A percentile compares a stretch with the other conserved stretches of the same genome.
Conservation (phyloP, 2,329 filamentous ascomycete species). For the Sphaerostilbella broomeana region DNA sequence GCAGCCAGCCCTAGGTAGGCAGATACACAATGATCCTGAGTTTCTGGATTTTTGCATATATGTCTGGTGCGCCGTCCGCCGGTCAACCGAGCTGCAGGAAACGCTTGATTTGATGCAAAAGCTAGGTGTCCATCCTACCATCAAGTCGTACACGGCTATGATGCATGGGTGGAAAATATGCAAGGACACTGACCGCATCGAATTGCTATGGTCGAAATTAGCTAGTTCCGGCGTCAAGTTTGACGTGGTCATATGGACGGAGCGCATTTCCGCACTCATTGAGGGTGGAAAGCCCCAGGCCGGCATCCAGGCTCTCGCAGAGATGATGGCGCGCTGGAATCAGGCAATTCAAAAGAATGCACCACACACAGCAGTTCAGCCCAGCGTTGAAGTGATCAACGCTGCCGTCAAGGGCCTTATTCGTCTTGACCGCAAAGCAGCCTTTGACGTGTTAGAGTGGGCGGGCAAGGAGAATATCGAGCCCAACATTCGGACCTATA, state of each 20-base stretch:
- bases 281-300: constrained; percentile 43
- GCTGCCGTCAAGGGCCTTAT: constrained; percentile 60
- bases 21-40: constrained; percentile 28
- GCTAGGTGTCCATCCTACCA: constrained; percentile 49
- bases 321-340: constrained; percentile 59
- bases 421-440: constrained; percentile 40
- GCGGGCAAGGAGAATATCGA: constrained; percentile 48
- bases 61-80: constrained; percentile 32
- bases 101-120: constrained; percentile 37
- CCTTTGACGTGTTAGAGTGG: constrained; percentile 52
- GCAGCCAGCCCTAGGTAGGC: constrained; percentile 19
- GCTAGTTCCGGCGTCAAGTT: constrained; percentile 49
- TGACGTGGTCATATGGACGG: constrained; percentile 63
- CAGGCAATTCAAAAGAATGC: constrained; percentile 25
- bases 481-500: constrained; percentile 57
- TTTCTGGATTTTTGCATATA: constrained; percentile 36
- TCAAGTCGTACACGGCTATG: constrained; percentile 66
- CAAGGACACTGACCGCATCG: constrained; percentile 52
- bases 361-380: constrained; percentile 42
- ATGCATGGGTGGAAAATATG: constrained; percentile 61
- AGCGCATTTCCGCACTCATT: constrained; percentile 61
- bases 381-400: constrained; percentile 61
- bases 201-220: constrained; percentile 62
- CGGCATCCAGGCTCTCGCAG: constrained; percentile 57
- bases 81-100: constrained; percentile 25